Base-by-base conservation (phyloP, 352 stramenopile species). In the Globisporangium camurandrum region DNA sequence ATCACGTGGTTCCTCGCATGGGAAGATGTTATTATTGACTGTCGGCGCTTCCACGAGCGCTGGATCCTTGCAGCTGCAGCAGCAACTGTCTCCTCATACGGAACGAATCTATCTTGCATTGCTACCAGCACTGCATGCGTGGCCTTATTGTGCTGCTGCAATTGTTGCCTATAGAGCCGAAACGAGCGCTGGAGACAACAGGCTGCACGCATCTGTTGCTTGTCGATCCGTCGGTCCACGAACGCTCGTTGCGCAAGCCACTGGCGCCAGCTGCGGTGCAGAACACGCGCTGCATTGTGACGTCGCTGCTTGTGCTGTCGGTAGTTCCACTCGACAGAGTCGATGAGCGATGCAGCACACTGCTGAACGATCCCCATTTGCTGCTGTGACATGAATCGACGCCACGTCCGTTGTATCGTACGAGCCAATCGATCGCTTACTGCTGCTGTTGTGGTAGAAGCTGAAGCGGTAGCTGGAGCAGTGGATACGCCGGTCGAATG, bases 161-260 rank as follows among this genome's bases (percentile, higher is more conserved):
- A 56, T 34, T 67, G 63, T 2, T 50, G 48, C 1, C 62, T 52
- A 23, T 62, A 66, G 11, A 56, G 64, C 23, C 47, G 56, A 24
- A 72, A 84, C 11, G 67, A 67, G 12, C 65, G 64, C 48, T 89
- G 75, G 4, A 89, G 56, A 44, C 56, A 73, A n/a, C 54, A 67
- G 0, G 68, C 75, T 11, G 75, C 75, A n/a, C 78, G 40, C 5
- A 66, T 26, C 4, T 45, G 67, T 0, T 36, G 44, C 5, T 83
- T 36, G 2, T 49, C 28, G 14, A 60, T 31, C 51, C 70, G 63
- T 10, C 55, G 52, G 22, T 30, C 61, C 6, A 12, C 67, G 54
- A 30, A 54, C 64, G 19, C n/a, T 1, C 30, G 33, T 9, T 59
- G 59, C 16, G 39, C 33, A 3, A 24, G 14, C 7, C 44, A 54